Conservation (phyloP, 805 yeast species). For the Teunomyces panamensis region DNA sequence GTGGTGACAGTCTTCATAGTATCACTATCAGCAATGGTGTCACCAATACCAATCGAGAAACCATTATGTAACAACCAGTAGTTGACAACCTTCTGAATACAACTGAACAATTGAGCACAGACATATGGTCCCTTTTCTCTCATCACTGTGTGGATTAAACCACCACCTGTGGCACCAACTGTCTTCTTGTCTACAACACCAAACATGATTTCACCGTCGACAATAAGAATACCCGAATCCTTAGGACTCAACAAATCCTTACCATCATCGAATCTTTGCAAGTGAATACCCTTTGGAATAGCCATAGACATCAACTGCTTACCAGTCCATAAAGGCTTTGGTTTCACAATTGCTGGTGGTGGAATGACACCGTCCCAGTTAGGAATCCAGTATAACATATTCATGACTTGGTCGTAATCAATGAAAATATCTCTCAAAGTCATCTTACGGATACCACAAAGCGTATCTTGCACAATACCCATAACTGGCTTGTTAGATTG, state of each 20-base stretch:
- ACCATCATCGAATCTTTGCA: conserved; percentile 91
- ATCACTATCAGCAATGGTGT: conserved; percentile 95
- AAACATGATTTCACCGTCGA: conserved; percentile 93
- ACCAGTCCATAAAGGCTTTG: conserved; percentile 97
- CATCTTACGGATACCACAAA: conserved; percentile 96
- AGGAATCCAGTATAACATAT: conserved; percentile 96
- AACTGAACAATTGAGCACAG: conserved; percentile 88
- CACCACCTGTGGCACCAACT: conserved; percentile 98
- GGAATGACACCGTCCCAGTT: conserved; percentile 99
- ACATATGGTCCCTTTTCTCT: conserved; percentile 93
- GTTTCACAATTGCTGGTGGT: conserved; percentile 89
- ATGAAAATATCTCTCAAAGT: conserved; percentile 86
- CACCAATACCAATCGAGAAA: conserved; percentile 99
- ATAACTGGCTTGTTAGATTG: conserved; percentile 98
- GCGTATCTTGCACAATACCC: conserved; percentile 99
- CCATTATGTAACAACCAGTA: conserved; percentile 96
- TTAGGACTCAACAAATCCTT: conserved; percentile 79
- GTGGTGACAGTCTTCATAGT: conserved; percentile 93
- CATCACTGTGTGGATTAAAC: conserved; percentile 94
- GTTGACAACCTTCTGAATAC: conserved; percentile 91
- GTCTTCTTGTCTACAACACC: conserved; percentile 98
- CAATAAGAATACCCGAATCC: conserved; percentile 93
- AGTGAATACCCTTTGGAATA: conserved; percentile 92
- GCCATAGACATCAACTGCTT: conserved; percentile 90
- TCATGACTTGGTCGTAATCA: conserved; percentile 93